Evolutionary conservation across 2,329 filamentous ascomycete species (phyloP).

Genomic region (Ophiostoma tasmaniense): DNA sequence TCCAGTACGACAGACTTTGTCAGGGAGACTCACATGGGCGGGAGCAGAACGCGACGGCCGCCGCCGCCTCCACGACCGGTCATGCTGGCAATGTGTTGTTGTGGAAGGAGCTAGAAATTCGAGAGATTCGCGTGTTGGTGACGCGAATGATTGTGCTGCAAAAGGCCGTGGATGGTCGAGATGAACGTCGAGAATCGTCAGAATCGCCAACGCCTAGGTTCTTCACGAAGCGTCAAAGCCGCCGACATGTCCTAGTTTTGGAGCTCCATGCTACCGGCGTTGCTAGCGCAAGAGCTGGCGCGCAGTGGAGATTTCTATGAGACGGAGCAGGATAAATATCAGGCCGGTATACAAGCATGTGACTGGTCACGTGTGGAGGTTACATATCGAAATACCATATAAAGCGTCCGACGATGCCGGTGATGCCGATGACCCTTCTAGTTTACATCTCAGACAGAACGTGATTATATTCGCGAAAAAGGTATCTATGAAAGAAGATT

Average conservation of each 20-base stretch:
- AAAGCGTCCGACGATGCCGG: too few relatives aligned
- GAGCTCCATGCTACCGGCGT: constrained; percentile 1
- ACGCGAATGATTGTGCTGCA: not conserved
- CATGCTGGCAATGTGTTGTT: constrained; percentile 31
- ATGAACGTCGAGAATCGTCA: not conserved
- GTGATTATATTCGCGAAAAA: too few relatives aligned
- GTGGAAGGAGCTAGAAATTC: not conserved
- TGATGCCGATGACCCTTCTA: too few relatives aligned
- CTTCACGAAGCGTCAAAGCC: not conserved
- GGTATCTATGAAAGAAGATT: too few relatives aligned
- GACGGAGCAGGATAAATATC: constrained; percentile 15
- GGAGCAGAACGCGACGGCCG: constrained; percentile 51
- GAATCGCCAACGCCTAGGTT: not conserved
- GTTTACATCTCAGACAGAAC: too few relatives aligned
- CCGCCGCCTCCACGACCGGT: constrained; percentile 52
- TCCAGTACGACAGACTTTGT: too few relatives aligned
- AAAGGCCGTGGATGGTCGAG: not conserved
- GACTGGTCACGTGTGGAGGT: not conserved
- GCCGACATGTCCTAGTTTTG: too few relatives aligned
- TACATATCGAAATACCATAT: too few relatives aligned
- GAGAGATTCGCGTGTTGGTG: not conserved
- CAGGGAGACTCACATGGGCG: constrained; percentile 38
- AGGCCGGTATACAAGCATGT: not conserved
- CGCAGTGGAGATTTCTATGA: constrained; percentile 8
- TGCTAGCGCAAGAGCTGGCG: constrained; percentile 7